These are phyloP conservation scores for Clonostachys rosea DNA, from an alignment of 2,329 filamentous ascomycete species.

Conservation along the genomic window DNA sequence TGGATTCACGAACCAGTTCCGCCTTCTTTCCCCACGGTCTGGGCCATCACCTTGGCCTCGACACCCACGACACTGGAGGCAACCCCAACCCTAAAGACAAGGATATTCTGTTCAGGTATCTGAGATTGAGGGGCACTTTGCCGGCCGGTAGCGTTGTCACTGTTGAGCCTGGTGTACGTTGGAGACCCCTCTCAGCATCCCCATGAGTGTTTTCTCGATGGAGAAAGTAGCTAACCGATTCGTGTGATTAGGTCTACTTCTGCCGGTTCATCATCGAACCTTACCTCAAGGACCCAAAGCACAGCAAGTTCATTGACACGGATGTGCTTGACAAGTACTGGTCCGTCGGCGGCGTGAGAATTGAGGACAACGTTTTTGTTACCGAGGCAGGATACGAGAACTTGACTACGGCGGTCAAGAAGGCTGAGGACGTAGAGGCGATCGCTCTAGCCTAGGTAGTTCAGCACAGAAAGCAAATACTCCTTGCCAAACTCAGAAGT, in stretches of 20 bases:
- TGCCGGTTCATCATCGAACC: constrained; percentile 84
- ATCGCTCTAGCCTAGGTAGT: constrained; percentile 2
- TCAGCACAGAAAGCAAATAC: too few relatives aligned
- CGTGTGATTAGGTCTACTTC: constrained; percentile 68
- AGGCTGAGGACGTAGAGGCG: constrained; percentile 55
- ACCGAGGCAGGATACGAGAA: constrained; percentile 67
- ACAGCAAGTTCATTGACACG: constrained; percentile 72
- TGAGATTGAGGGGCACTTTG: constrained; percentile 71
- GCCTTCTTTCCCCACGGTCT: constrained; percentile 92
- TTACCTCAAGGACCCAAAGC: constrained; percentile 66
- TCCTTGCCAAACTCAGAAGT: too few relatives aligned
- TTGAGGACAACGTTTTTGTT: constrained; percentile 70
- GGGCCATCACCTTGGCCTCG: constrained; percentile 87
- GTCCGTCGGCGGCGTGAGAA: constrained; percentile 70
- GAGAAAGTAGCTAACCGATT: background rate
- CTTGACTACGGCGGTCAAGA: constrained; percentile 67
- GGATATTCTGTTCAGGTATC: constrained; percentile 82
- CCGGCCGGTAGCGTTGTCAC: constrained; percentile 83
- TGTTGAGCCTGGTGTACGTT: constrained; percentile 81
- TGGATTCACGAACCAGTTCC: constrained; percentile 73
- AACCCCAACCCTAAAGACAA: constrained; percentile 73
- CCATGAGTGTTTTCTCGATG: background rate
- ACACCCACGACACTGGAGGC: constrained; percentile 84
- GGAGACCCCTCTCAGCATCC: background rate
- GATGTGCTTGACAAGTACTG: constrained; percentile 74